These are phyloP conservation scores for Populus euphratica DNA, from an alignment of 345 rosid genomes.

Conservation along the genomic window DNA sequence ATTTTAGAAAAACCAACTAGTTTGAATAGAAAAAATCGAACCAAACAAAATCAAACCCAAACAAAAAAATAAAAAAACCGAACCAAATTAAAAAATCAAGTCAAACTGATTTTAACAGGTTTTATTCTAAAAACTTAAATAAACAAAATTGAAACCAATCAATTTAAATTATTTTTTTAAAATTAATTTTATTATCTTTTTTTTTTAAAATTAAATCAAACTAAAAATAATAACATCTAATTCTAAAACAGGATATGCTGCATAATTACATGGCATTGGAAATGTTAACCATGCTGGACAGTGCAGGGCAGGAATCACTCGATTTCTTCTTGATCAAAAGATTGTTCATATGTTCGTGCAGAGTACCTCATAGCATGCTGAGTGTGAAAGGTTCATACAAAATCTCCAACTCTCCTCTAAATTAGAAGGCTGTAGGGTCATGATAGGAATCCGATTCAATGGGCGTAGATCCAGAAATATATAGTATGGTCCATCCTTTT, in stretches of 20 bases:
- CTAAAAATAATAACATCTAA: too few species aligned
- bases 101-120: too few species aligned
- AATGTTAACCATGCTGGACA: neutral
- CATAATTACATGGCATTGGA: neutral
- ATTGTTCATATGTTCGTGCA: neutral
- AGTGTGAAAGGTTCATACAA: neutral
- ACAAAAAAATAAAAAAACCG: too few species aligned
- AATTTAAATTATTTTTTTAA: too few species aligned
- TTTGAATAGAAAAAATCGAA: too few species aligned
- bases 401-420: conserved; percentile 4
- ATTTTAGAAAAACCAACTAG: too few species aligned
- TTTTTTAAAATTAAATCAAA: too few species aligned
- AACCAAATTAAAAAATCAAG: too few species aligned
- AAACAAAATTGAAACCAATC: too few species aligned
- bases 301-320: neutral
- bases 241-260: neutral
- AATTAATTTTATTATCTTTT: too few species aligned
- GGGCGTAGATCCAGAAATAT: conserved; percentile 6
- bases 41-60: too few species aligned
- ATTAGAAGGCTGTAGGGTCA: neutral
- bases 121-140: too few species aligned
- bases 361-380: neutral
- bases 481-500: conserved; percentile 16
- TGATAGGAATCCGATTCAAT: conserved; percentile 37
- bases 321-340: neutral